phyloP scores from a whole-genome alignment of 257 asterid species.

The Eucommia ulmoides region DNA sequence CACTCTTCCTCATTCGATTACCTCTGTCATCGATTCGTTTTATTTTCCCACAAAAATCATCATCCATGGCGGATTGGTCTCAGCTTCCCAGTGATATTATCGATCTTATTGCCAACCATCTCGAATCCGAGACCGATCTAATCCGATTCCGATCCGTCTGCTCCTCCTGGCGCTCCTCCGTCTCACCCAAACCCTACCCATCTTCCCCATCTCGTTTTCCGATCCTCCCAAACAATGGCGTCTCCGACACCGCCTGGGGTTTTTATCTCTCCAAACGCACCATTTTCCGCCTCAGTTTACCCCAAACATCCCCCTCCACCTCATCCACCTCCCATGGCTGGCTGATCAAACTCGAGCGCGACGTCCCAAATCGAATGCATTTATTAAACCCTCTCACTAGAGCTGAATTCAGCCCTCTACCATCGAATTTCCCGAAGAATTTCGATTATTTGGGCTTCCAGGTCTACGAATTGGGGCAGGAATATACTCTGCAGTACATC shows the following conservation, averaged over 20 bases:
- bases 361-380: conserved; percentile 34
- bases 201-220: conserved; percentile 42
- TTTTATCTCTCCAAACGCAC: conserved; percentile 57
- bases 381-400: conserved; percentile 50
- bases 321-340: conserved; percentile 14
- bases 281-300: conserved; percentile 30
- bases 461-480: conserved; percentile 46
- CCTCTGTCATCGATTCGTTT: no score
- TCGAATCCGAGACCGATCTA: conserved; percentile 48
- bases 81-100: conserved; percentile 64
- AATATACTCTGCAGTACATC: conserved; percentile 62
- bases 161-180: conserved; percentile 67
- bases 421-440: conserved; percentile 37
- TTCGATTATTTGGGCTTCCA: conserved; percentile 30
- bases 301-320: conserved; percentile 10
- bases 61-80: conserved; percentile 70
- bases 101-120: conserved; percentile 36
- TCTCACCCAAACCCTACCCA: conserved; percentile 15
- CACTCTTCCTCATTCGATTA: no score
- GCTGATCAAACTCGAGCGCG: conserved; percentile 63
- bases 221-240: conserved; percentile 68
- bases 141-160: conserved; percentile 79
- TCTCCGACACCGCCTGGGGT: conserved; percentile 65
- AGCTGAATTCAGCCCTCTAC: conserved; percentile 37
- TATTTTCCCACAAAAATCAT: neutral